Base-by-base conservation (phyloP, 2,329 filamentous ascomycete species). In the Exophiala alcalophila region DNA sequence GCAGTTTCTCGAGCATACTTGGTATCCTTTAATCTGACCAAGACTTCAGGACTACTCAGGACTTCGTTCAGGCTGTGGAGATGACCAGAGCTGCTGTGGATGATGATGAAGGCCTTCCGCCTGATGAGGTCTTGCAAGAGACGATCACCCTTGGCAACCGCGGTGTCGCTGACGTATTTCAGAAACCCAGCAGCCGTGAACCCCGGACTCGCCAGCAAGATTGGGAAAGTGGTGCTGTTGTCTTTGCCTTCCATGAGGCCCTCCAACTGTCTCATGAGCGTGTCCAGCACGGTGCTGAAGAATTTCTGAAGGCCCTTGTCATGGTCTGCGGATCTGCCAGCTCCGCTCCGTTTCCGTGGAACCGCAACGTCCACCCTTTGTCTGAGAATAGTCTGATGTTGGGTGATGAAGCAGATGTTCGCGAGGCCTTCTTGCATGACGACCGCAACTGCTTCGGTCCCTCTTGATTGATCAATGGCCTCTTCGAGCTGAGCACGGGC, bases 11-110 rank as follows among this genome's bases (percentile, higher is more conserved):
- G 80, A 2, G 86, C 83, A 61, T 92, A 96, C 59, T 91, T 92
- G 52, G 89, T 92, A 61, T 96, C 82, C 48, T 83, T 82, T 58
- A 97, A 79, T 52, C 84, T 83, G 1, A 77, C 75, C 36, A 84
- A 74, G 6, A 96, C 86, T 42, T 88, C 83, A 2, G 83, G 80
- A 36, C 83, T 90, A 58, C 86, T 83, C 33, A 98, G 76, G 0
- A 95, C 83, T 64, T 97, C 89, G 56, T 87, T 84, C 19, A 98
- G 74, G 31, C 85, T 84, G 67, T 97, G 88, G 11, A 95, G 69
- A 60, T 96, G 86, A 0, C 88, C 89, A 0, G 87, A 86, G 41
- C 85, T 86, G 10, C 86, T 82, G 63, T 96, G 90, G 7, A 94
- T 84, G 14, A 95, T 80, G 1, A 80, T 65, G 37, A 81, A 76